Base-by-base conservation (phyloP, 495 filamentous ascomycete genomes). In the Annulohypoxylon maeteangense region DNA sequence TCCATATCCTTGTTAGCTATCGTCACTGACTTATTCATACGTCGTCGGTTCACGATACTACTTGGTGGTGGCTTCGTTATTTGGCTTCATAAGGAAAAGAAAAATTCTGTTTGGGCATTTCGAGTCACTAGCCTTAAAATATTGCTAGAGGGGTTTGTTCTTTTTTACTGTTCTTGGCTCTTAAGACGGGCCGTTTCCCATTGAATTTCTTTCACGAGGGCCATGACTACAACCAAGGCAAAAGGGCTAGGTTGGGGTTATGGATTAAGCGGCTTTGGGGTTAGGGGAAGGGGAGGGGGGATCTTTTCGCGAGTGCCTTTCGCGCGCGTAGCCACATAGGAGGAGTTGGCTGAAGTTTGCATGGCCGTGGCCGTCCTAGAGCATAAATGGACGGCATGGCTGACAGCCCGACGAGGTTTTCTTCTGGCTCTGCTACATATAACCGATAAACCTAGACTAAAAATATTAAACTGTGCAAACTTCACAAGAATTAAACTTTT, bases 401-500 rank as follows among this genome's bases (percentile, higher is more conserved):
- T 27, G 65, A 62, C 48, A 59, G 70, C 62, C 60, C 20, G 38
- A 38, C 25, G 65, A 72, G 60, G 70, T 51, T 51, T 45, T 60
- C 40, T 65, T 62, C 31, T 56, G 54, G 61, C 65, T 69, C 62
- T 65, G 42, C 56, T 68, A 68, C 56, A 62, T 62, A 69, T 68
- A 69, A 40, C 62, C 57, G 48, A 73, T 73, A 73, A 69, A 73
- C 70, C 70, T 73, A 73, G 70, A 73, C 27, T 66, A 73, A 73
- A 73, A 73, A 73, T 73, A 73, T 73, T 73, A 73, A 73, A 68
- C 61, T 44, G 60, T 72, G 70, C 65, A 69, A 73, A 73, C 65
- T 69, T 73, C 34, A 62, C 40, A 36, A 48, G 18, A 51, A n/a
- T 29, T 7, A 16, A 12, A 20, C 11, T 32, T 5, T 54, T 54